Conservation (phyloP, 202 grass and related monocot species). For the Carex arenaria region DNA sequence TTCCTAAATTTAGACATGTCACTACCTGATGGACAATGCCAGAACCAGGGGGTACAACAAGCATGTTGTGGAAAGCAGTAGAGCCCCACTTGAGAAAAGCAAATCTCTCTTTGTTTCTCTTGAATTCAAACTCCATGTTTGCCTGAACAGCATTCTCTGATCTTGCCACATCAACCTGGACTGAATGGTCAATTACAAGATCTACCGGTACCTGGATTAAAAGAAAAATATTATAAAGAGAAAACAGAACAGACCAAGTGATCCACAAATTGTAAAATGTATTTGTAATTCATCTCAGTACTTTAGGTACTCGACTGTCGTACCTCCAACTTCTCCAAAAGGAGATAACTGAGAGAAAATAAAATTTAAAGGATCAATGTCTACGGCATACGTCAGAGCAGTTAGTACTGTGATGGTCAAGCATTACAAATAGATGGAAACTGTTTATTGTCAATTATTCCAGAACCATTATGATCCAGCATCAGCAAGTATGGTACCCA, state of each 20-base stretch:
- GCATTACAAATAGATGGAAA: neutral
- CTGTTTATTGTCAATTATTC: neutral
- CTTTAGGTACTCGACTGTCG: neutral
- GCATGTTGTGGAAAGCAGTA: constrained; percentile 89
- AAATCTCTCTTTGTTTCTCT: constrained; percentile 90
- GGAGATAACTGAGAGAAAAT: neutral
- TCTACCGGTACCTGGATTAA: constrained; percentile 80
- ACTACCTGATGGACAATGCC: constrained; percentile 95
- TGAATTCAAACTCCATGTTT: constrained; percentile 93
- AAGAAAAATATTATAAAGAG: constrained; percentile 16
- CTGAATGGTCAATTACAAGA: constrained; percentile 98
- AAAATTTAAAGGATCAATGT: neutral
- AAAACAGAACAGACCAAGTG: neutral
- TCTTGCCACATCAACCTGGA: constrained; percentile 97
- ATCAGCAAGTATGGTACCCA: neutral
- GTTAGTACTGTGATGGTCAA: neutral
- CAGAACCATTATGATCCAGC: neutral
- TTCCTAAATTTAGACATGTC: neutral
- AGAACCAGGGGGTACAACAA: constrained; percentile 89
- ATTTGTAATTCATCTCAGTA: neutral
- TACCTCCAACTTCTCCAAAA: neutral
- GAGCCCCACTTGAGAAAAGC: constrained; percentile 97
- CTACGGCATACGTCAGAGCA: neutral
- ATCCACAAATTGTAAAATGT: neutral
- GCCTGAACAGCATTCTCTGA: constrained; percentile 64